These are phyloP conservation scores for Coemansia sp. DNA, from an alignment of 192 early-diverging fungal genomes.

Conservation along the genomic window DNA sequence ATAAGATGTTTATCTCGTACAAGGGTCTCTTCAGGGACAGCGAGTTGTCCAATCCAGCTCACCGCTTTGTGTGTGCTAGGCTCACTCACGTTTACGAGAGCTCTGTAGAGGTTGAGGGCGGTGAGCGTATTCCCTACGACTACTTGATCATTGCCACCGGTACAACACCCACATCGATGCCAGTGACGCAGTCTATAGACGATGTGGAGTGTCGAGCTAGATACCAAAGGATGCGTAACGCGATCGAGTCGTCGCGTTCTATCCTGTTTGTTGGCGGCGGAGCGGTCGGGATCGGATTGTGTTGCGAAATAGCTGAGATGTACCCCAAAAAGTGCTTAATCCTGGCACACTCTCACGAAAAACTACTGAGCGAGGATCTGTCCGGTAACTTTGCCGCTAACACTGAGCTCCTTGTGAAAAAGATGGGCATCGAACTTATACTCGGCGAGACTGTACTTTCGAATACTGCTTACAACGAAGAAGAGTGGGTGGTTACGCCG, in stretches of 20 bases:
- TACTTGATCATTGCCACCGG: slow-evolving; percentile 75
- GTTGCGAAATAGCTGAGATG: slow-evolving; percentile 60
- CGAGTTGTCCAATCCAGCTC: slow-evolving; percentile 17
- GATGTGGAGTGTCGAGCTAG: slow-evolving; percentile 35
- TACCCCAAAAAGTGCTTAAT: slow-evolving; percentile 56
- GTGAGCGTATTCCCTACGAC: slow-evolving; percentile 62
- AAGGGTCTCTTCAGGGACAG: slow-evolving; percentile 50
- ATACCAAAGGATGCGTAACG: slow-evolving; percentile 38
- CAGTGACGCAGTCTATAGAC: slow-evolving; percentile 52
- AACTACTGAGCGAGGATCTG: slow-evolving; percentile 39
- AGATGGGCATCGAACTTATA: slow-evolving; percentile 36
- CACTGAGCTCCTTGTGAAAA: slow-evolving; percentile 23
- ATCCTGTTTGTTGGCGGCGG: slow-evolving; percentile 75
- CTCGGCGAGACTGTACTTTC: slow-evolving; percentile 28
- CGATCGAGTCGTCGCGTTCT: slow-evolving; percentile 55
- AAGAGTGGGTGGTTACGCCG: slow-evolving; percentile 24
- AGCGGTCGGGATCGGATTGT: slow-evolving; percentile 60
- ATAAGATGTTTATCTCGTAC: slow-evolving; percentile 61
- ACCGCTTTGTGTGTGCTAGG: slow-evolving; percentile 57
- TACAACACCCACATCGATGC: slow-evolving; percentile 55
- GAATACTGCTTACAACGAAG: not conserved
- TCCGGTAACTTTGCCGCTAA: slow-evolving; percentile 26
- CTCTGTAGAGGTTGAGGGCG: slow-evolving; percentile 59
- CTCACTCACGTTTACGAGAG: slow-evolving; percentile 50
- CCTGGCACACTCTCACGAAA: slow-evolving; percentile 39